Base-by-base conservation (phyloP, 2,329 filamentous ascomycete species). In the Capronia epimyces region DNA sequence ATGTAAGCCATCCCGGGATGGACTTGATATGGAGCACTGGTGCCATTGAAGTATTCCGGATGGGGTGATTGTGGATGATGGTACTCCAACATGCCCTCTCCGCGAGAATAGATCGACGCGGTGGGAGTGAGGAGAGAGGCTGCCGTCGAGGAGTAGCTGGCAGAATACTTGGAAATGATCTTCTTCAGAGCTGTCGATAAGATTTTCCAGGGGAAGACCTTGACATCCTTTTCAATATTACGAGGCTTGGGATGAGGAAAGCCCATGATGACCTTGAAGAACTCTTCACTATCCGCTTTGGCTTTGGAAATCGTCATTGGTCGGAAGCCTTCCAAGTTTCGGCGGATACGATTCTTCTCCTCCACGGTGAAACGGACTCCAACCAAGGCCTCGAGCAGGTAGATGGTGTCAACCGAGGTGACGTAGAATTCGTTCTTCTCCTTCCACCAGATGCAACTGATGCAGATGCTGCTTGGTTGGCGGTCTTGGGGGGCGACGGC, bases 171-270 rank as follows among this genome's bases (percentile, higher is more conserved):
- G 64, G 88, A 84, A 66, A 98, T 95, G 64, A 98, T 97, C 76
- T 98, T 98, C 78, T 94, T 95, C 59, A 98, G 77, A 0, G 93
- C 91, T 53, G 83, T 80, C 43, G 81, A 80, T 39, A 98, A 77
- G 53, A 93, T 88, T 69, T 89, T 93, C 93, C 93, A 98, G 3
- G 89, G 86, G 65, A 97, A 98, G 10, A 97, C 93, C 72, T 98
- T 98, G 66, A 98, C 90, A 64, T 97, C 91, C 73, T 98, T 98
- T 74, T 97, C 93, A 59, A 98, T 98, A 65, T 97, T 96, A 56
- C 93, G 80, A 15, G 93, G 93, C 71, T 97, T 97, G 1, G 93
- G 93, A 54, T 86, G 87, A 10, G 89, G 89, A 65, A 97, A 97
- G 1, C 83, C 88, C 93, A 98, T 98, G 71, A 98, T 97, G 63